phyloP scores from a whole-genome alignment of 192 early-diverging fungal species.

The Globomyces pollinis-pini region DNA sequence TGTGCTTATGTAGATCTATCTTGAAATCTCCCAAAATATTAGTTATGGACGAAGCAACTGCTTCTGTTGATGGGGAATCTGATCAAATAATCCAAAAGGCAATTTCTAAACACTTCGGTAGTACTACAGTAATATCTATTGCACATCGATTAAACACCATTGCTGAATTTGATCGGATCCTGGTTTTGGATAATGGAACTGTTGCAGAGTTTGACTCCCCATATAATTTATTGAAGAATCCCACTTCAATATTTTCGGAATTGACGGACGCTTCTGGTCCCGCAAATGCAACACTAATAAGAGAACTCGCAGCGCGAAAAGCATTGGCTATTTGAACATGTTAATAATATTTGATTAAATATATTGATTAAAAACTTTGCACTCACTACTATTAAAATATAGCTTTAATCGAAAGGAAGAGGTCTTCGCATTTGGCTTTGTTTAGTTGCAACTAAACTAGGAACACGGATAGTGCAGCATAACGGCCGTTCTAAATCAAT shows the following conservation, averaged over 20 bases:
- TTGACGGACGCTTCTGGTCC: conserved; percentile 33
- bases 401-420: conserved; percentile 45
- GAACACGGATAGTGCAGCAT: conserved; percentile 2
- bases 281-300: background rate
- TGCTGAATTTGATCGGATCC: conserved; percentile 29
- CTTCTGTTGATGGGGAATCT: conserved; percentile 13
- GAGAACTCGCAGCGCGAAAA: conserved; percentile 1
- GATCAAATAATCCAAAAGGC: conserved; percentile 31
- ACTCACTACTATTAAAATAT: too few relatives aligned
- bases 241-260: conserved; percentile 17
- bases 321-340: too few relatives aligned
- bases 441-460: conserved; percentile 6
- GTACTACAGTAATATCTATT: conserved; percentile 61
- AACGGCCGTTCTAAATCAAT: conserved; percentile 1
- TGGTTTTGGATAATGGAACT: conserved; percentile 61
- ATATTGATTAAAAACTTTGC: too few relatives aligned
- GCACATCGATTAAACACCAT: conserved; percentile 60
- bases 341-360: too few relatives aligned
- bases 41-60: conserved; percentile 48
- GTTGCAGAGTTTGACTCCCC: conserved; percentile 81
- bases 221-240: conserved; percentile 45
- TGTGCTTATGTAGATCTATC: conserved; percentile 52
- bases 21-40: conserved; percentile 33
- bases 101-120: conserved; percentile 36
- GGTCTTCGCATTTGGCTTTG: conserved; percentile 20